Evolutionary conservation across 495 filamentous ascomycete genomes (phyloP).

Genomic region (Mycothermus thermophilus): DNA sequence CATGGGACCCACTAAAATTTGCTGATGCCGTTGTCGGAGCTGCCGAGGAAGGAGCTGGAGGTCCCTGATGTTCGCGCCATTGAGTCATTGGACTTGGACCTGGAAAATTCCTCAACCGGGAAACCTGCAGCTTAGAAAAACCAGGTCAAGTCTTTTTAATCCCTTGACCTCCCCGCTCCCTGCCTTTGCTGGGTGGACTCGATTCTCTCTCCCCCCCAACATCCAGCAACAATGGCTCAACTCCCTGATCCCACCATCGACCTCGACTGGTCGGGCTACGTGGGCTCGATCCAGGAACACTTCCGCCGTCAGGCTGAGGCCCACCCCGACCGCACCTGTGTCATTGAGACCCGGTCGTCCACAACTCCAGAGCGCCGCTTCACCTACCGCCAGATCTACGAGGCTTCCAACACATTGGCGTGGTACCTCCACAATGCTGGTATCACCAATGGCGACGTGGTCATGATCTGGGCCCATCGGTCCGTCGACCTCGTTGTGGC

Average conservation of each 20-base stretch:
- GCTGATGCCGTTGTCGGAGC: too few relatives aligned
- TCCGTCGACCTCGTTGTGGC: constrained; percentile 58
- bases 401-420: constrained; percentile 68
- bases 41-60: too few relatives aligned
- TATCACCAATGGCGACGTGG: constrained; percentile 67
- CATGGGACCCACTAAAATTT: too few relatives aligned
- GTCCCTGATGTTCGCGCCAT: too few relatives aligned
- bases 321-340: constrained; percentile 66
- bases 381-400: constrained; percentile 78
- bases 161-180: too few relatives aligned
- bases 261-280: constrained; percentile 71
- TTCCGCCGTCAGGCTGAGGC: constrained; percentile 47
- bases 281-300: constrained; percentile 38
- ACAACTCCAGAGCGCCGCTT: constrained; percentile 50
- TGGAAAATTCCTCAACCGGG: too few relatives aligned
- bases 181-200: too few relatives aligned
- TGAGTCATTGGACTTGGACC: too few relatives aligned
- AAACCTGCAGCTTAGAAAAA: too few relatives aligned
- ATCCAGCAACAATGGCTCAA: constrained; percentile 19
- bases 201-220: too few relatives aligned
- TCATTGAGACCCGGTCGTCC: constrained; percentile 64
- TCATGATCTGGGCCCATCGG: constrained; percentile 85
- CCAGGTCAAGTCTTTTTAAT: too few relatives aligned
- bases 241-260: constrained; percentile 63
- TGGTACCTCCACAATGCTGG: constrained; percentile 64